Evolutionary conservation across 2,329 filamentous ascomycete genomes (phyloP).

Genomic region (Fonsecaea multimorphosa): DNA sequence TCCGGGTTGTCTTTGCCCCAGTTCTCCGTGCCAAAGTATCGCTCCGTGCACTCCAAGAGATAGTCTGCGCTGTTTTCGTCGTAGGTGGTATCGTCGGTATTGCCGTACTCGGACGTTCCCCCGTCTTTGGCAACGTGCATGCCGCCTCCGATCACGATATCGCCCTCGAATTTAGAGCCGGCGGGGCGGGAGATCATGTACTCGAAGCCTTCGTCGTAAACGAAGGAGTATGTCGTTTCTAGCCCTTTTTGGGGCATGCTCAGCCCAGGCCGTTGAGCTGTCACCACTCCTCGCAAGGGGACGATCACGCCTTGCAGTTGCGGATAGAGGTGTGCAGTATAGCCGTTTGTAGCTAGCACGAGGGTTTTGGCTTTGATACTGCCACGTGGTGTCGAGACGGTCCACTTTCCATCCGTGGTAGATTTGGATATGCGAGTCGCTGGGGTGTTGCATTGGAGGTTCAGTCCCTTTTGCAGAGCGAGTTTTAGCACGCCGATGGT

Average conservation of each 20-base stretch:
- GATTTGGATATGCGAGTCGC: slow-evolving; percentile 36
- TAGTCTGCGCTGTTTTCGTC: slow-evolving; percentile 40
- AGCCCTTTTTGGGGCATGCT: slow-evolving; percentile 37
- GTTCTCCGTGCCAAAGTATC: slow-evolving; percentile 44
- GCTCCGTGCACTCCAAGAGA: slow-evolving; percentile 39
- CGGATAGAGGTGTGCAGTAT: slow-evolving; percentile 55
- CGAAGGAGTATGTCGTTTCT: slow-evolving; percentile 39
- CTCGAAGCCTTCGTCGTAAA: slow-evolving; percentile 46
- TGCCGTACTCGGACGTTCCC: slow-evolving; percentile 36
- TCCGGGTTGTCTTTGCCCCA: slow-evolving; percentile 55
- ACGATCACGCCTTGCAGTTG: slow-evolving; percentile 56
- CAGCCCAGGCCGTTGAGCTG: slow-evolving; percentile 48
- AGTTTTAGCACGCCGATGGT: slow-evolving; percentile 55
- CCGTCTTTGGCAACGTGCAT: slow-evolving; percentile 23
- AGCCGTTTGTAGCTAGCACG: slow-evolving; percentile 62
- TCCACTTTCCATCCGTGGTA: slow-evolving; percentile 25
- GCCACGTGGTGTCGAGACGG: slow-evolving; percentile 54
- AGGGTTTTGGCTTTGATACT: slow-evolving; percentile 51
- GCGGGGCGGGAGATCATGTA: slow-evolving; percentile 45
- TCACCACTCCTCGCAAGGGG: slow-evolving; percentile 59
- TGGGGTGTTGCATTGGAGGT: slow-evolving; percentile 45
- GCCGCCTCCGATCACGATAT: slow-evolving; percentile 44
- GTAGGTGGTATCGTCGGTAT: slow-evolving; percentile 41
- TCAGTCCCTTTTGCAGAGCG: slow-evolving; percentile 46
- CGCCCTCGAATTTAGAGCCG: slow-evolving; percentile 40